phyloP scores from a whole-genome alignment of 179 eudicot genomes.

The Actinidia arguta region DNA sequence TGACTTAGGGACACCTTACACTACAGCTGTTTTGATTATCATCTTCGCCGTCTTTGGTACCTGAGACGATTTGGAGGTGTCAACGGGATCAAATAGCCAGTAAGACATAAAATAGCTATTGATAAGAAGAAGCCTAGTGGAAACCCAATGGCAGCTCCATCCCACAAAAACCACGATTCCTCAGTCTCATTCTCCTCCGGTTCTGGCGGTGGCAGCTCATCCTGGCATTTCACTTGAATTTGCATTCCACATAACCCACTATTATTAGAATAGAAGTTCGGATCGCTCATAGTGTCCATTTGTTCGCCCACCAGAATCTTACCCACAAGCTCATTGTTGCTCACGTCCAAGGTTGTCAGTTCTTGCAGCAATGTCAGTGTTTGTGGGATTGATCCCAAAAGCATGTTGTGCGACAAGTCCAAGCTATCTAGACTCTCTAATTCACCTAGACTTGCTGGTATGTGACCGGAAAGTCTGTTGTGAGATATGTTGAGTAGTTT shows the following conservation, averaged over 20 bases:
- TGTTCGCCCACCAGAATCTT: conserved; percentile 53
- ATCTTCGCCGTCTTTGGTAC: neutral
- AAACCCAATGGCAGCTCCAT: conserved; percentile 48
- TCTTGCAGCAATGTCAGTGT: conserved; percentile 44
- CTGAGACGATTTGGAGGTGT: conserved; percentile 5
- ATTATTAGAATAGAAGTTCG: conserved; percentile 49
- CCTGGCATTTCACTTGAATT: conserved; percentile 50
- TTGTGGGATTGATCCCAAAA: conserved; percentile 53
- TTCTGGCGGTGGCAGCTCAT: conserved; percentile 7
- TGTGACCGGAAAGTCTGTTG: conserved; percentile 41
- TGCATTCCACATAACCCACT: conserved; percentile 60
- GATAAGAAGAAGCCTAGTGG: conserved; percentile 45
- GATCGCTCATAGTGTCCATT: conserved; percentile 51
- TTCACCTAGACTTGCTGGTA: conserved; percentile 50
- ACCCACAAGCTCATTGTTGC: conserved; percentile 56
- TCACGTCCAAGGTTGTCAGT: conserved; percentile 48
- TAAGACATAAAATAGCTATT: conserved; percentile 20
- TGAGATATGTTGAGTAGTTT: conserved; percentile 53
- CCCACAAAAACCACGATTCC: conserved; percentile 46
- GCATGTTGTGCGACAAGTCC: conserved; percentile 54
- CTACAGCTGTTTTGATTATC: neutral
- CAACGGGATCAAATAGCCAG: conserved; percentile 28
- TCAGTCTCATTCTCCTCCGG: conserved; percentile 16
- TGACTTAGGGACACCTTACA: neutral
- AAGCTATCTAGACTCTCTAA: conserved; percentile 51